phyloP scores from a whole-genome alignment of 2,329 filamentous ascomycete genomes.

The Knufia petricola region DNA sequence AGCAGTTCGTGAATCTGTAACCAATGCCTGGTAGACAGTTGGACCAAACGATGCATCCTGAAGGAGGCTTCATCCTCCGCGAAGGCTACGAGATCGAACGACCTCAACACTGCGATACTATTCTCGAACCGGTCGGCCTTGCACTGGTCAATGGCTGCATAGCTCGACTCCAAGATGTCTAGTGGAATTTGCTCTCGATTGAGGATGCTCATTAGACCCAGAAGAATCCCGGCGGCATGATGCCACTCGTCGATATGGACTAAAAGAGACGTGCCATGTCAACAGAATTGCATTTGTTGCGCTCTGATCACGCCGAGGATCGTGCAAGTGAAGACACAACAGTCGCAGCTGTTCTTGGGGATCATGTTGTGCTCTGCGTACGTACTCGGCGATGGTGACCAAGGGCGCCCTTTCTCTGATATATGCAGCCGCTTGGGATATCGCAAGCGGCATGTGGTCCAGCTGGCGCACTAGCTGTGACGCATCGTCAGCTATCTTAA shows the following conservation, averaged over 20 bases:
- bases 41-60: conserved; percentile 2
- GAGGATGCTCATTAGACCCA: conserved; percentile 27
- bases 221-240: conserved; percentile 20
- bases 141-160: conserved; percentile 7
- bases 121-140: conserved; percentile 8
- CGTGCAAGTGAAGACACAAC: conserved; percentile 15
- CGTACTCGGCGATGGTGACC: conserved; percentile 18
- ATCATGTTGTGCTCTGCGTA: conserved; percentile 17
- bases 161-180: conserved; percentile 17
- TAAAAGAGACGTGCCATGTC: conserved; percentile 30
- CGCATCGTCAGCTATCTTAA: too few relatives aligned
- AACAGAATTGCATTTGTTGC: conserved; percentile 26
- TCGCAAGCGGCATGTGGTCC: conserved; percentile 26
- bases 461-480: conserved; percentile 25
- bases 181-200: conserved; percentile 24
- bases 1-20: neutral
- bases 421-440: conserved; percentile 25
- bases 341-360: conserved; percentile 22
- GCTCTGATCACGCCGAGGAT: conserved; percentile 22
- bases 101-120: conserved; percentile 21
- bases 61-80: neutral
- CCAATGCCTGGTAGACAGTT: neutral
- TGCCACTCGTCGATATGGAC: conserved; percentile 21
- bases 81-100: neutral
- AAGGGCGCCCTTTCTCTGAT: conserved; percentile 18